Base-by-base conservation (phyloP, 1,284 basidiomycete genomes). In the Trametes sp. region DNA sequence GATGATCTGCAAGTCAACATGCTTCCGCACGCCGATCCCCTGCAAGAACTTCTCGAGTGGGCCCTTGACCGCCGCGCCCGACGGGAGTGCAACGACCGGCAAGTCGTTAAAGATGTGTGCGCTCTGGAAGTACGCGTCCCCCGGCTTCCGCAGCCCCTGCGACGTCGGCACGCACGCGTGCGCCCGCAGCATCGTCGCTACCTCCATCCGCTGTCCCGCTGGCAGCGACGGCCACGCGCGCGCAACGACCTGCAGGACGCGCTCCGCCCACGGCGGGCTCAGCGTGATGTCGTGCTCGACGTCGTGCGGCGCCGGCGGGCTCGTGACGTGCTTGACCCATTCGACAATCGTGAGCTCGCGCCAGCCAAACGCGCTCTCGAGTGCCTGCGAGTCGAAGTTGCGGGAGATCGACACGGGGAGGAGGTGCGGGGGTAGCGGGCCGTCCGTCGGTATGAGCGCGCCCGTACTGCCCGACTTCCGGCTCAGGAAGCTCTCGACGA, bases 61-160 rank as follows among this genome's bases (percentile, higher is more conserved):
- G 1, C 92, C 92, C 72, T 92, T 96, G 65, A 97, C 82, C 0
- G 75, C 66, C 0, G 78, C 71, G 1, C 85, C 87, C 13, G 90
- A 92, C 0, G 94, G 87, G 51, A 98, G 79, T 1, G 82, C 85
- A 2, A 97, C 88, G 29, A 96, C 86, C 0, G 95, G 89, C 24
- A 98, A 81, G 75, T 99, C 96, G 14, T 88, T 84, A 75, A 99
- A 98, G 11, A 98, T 82, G 64, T 94, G 87, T 38, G 93, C 94
- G 67, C 88, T 94, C 24, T 92, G 81, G 74, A 98, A 96, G 78
- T 99, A 99, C 6, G 95, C 84, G 62, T 96, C 87, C 8, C 80
- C 78, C 0, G 97, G 94, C 58, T 76, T 71, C 70, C 87, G 89
- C 80, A 97, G 84, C 8, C 96, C 96, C 19, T 79, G 77, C 3